phyloP scores from a whole-genome alignment of 1,139 yeast genomes.

The Magnusiomyces suaveolens region DNA sequence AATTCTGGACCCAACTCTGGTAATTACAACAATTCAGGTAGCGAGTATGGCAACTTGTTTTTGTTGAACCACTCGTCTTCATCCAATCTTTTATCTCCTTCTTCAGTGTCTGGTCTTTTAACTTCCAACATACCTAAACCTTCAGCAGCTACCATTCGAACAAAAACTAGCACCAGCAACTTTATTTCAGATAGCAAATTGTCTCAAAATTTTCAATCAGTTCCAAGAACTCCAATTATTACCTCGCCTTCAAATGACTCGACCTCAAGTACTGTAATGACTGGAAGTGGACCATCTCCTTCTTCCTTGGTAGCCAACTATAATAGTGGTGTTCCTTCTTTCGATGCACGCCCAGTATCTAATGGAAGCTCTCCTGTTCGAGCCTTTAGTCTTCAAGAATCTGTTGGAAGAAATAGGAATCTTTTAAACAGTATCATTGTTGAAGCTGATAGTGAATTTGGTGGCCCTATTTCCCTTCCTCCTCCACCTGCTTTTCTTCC shows the following conservation, averaged over 20 bases:
- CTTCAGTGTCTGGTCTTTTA: not conserved
- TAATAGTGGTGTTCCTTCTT: not conserved
- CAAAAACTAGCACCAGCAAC: too few relatives aligned
- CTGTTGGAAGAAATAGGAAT: too few relatives aligned
- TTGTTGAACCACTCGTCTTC: not conserved
- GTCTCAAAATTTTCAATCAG: not conserved
- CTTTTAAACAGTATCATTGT: too few relatives aligned
- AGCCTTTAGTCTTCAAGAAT: not conserved
- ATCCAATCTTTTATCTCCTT: not conserved
- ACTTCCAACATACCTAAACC: not conserved
- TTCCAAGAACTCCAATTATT: not conserved
- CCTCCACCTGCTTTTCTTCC: not conserved
- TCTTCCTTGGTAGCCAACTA: not conserved
- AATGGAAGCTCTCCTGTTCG: not conserved
- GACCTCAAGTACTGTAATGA: not conserved
- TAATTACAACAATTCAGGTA: not conserved
- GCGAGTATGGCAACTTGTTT: not conserved
- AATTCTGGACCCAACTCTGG: not conserved
- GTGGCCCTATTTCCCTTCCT: not conserved
- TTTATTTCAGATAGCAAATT: not conserved
- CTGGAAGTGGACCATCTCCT: not conserved
- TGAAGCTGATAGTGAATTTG: not conserved
- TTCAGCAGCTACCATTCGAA: not conserved
- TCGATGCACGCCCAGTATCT: not conserved
- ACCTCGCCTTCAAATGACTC: not conserved